Percentiles rank a stretch among this genome's conserved stretches.
These are phyloP conservation scores for Conticribra weissflogii DNA, from an alignment of 108 stramenopile species.

Conservation along the genomic window DNA sequence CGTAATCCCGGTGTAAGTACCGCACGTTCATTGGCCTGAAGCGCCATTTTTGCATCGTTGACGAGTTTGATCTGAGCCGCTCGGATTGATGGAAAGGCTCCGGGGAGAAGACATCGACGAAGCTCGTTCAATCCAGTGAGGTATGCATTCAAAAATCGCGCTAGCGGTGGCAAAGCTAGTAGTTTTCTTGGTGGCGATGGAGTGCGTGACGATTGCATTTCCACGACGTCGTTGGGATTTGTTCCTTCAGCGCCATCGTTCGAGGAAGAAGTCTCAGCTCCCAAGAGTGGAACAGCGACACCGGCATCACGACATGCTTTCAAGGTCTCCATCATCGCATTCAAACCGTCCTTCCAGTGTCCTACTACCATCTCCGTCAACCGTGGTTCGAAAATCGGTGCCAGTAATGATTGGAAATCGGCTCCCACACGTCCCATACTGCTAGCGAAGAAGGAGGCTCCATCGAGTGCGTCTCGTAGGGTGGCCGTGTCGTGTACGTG, in stretches of 20 bases:
- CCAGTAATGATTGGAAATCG: slow-evolving; percentile 78
- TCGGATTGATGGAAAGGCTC: slow-evolving; percentile 65
- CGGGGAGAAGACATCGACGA: slow-evolving; percentile 82
- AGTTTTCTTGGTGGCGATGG: slow-evolving; percentile 69
- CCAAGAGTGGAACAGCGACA: slow-evolving; percentile 69
- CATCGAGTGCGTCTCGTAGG: slow-evolving; percentile 84
- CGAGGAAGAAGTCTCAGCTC: slow-evolving; percentile 31
- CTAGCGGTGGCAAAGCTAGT: slow-evolving; percentile 83
- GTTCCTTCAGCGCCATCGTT: slow-evolving; percentile 18
- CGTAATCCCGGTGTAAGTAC: slow-evolving; percentile 77
- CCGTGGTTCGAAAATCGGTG: slow-evolving; percentile 70
- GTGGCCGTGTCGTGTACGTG: slow-evolving; percentile 67
- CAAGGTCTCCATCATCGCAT: slow-evolving; percentile 66
- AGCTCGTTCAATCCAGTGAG: slow-evolving; percentile 83
- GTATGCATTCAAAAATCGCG: slow-evolving; percentile 78
- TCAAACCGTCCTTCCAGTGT: slow-evolving; percentile 74
- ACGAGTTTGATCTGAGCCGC: slow-evolving; percentile 46
- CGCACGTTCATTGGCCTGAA: slow-evolving; percentile 73
- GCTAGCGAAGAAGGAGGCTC: slow-evolving; percentile 78
- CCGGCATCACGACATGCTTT: slow-evolving; percentile 82
- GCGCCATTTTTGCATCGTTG: slow-evolving; percentile 48
- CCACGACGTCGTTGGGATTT: slow-evolving; percentile 8
- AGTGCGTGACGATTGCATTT: slow-evolving; percentile 45
- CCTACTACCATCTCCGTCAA: slow-evolving; percentile 56
- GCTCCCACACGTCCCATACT: slow-evolving; percentile 87